Conservation (phyloP, 495 filamentous ascomycete species). For the Aspergillus asperescens region DNA sequence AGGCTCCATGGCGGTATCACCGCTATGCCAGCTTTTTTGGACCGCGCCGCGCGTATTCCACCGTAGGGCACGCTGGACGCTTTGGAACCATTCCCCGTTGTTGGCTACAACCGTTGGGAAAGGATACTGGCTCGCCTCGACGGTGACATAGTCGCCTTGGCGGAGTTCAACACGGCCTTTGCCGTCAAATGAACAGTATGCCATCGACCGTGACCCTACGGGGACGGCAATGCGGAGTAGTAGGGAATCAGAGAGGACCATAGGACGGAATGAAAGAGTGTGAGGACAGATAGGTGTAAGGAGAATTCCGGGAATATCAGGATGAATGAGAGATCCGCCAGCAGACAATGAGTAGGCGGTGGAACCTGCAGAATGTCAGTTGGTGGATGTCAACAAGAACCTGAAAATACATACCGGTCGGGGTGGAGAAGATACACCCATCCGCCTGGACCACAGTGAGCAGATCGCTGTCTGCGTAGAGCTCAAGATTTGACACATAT, state of each 20-base stretch:
- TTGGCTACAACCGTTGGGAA: slow-evolving; percentile 85
- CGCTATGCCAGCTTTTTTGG: slow-evolving; percentile 71
- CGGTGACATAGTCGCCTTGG: slow-evolving; percentile 88
- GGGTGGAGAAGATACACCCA: slow-evolving; percentile 94
- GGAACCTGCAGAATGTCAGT: slow-evolving; percentile 48
- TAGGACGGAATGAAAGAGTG: slow-evolving; percentile 91
- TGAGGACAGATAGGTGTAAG: slow-evolving; percentile 97
- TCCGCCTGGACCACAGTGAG: slow-evolving; percentile 94
- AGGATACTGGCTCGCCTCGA: slow-evolving; percentile 89
- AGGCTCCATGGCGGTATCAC: slow-evolving; percentile 25
- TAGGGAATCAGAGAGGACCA: slow-evolving; percentile 96
- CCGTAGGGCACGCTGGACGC: slow-evolving; percentile 78
- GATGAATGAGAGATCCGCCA: slow-evolving; percentile 91
- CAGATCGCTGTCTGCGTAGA: slow-evolving; percentile 89
- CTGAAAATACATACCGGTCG: slow-evolving; percentile 61
- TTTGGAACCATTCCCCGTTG: slow-evolving; percentile 88
- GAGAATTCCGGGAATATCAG: slow-evolving; percentile 94
- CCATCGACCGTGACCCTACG: slow-evolving; percentile 74
- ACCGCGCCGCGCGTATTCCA: slow-evolving; percentile 88
- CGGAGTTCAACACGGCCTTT: slow-evolving; percentile 89
- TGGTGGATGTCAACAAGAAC: neutral
- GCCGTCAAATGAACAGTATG: slow-evolving; percentile 94
- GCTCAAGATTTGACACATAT: slow-evolving; percentile 93
- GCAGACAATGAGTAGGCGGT: slow-evolving; percentile 96
- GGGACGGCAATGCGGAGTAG: slow-evolving; percentile 85